These are phyloP conservation scores for Leccinum angustisporum DNA, from an alignment of 1,284 basidiomycete genomes.

Conservation along the genomic window DNA sequence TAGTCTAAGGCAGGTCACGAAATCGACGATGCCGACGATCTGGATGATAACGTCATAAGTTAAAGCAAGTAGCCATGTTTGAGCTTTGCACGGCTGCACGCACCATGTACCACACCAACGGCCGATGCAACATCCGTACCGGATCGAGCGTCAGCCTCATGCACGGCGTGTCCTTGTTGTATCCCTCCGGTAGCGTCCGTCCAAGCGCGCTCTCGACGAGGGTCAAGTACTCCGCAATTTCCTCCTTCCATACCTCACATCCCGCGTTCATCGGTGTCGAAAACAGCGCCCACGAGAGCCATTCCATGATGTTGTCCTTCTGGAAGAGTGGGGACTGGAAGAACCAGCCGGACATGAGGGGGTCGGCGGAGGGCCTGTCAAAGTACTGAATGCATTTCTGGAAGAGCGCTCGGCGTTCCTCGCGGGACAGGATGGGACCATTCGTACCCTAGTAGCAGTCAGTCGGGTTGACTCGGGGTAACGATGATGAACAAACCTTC, in stretches of 20 bases:
- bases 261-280: slow-evolving; percentile 31
- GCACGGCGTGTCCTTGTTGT: slow-evolving; percentile 38
- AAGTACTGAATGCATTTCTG: slow-evolving; percentile 42
- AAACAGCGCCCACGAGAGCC: slow-evolving; percentile 69
- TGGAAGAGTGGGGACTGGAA: slow-evolving; percentile 36
- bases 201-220: slow-evolving; percentile 40
- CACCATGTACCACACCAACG: slow-evolving; percentile 62
- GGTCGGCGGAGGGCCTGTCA: slow-evolving; percentile 22
- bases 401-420: slow-evolving; percentile 50
- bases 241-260: slow-evolving; percentile 46
- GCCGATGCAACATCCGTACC: slow-evolving; percentile 52
- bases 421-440: slow-evolving; percentile 40
- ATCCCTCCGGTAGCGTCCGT: slow-evolving; percentile 39
- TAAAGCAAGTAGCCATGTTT: background rate
- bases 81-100: slow-evolving; percentile 22
- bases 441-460: slow-evolving; percentile 36
- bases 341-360: slow-evolving; percentile 56
- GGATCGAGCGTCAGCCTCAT: slow-evolving; percentile 59
- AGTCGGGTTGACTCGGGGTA: background rate
- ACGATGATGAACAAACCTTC: slow-evolving; percentile 33
- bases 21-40: slow-evolving; percentile 56
- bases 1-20: slow-evolving; percentile 41
- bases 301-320: slow-evolving; percentile 54
- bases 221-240: slow-evolving; percentile 47
- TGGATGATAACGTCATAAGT: slow-evolving; percentile 23